Evolutionary conservation across 106 monocot genomes (phyloP).

Genomic region (Acorus gramineus): DNA sequence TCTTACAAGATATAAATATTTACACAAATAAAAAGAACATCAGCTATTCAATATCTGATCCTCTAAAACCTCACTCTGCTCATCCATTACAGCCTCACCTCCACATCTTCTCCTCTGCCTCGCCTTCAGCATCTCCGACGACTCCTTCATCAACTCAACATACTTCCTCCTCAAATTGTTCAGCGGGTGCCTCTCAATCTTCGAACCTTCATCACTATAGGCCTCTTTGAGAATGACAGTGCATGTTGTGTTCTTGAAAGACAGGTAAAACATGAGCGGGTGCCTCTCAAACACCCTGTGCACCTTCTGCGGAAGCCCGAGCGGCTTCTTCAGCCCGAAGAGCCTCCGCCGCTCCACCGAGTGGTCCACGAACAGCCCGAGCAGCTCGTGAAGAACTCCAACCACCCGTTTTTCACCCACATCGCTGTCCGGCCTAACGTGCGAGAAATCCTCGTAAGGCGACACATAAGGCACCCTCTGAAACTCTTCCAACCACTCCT

Average conservation of each 20-base stretch:
- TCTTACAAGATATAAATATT: too few relatives aligned
- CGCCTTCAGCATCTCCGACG: conserved; percentile 38
- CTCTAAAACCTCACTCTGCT: too few relatives aligned
- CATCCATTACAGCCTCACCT: too few relatives aligned
- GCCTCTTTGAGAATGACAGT: conserved; percentile 81
- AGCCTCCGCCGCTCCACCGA: conserved; percentile 75
- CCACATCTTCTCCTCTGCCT: conserved; percentile 23
- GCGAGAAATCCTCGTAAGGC: conserved; percentile 45
- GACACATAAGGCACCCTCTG: conserved; percentile 61
- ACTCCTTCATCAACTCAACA: conserved; percentile 53
- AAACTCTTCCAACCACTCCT: conserved; percentile 49
- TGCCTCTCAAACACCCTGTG: conserved; percentile 61
- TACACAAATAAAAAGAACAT: too few relatives aligned
- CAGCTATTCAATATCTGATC: too few relatives aligned
- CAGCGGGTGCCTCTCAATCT: conserved; percentile 52
- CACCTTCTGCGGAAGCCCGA: conserved; percentile 64
- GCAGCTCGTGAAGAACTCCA: conserved; percentile 66
- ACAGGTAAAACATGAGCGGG: conserved; percentile 72
- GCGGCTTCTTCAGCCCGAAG: conserved; percentile 50
- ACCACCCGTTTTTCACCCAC: conserved; percentile 52
- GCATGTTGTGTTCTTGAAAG: conserved; percentile 84
- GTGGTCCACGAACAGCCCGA: conserved; percentile 51
- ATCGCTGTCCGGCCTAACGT: conserved; percentile 30
- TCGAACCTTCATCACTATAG: conserved; percentile 26
- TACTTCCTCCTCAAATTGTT: conserved; percentile 47